Conservation (phyloP, 2,329 filamentous ascomycete genomes). For the Emmonsiellopsis sp. region DNA sequence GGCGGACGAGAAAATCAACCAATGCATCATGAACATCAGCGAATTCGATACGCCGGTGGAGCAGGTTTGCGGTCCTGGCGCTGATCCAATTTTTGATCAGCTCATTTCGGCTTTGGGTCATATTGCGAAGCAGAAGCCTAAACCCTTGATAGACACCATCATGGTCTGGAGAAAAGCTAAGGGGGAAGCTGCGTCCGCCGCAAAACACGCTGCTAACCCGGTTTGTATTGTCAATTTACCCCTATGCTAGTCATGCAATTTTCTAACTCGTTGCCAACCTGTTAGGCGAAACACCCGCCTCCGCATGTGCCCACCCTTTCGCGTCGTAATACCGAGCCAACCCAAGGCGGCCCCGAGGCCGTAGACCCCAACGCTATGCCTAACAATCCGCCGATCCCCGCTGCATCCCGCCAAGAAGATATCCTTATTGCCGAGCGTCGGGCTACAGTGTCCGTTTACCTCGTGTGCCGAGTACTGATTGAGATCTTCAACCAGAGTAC, state of each 20-base stretch:
- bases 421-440: conserved; percentile 75
- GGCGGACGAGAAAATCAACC: conserved; percentile 91
- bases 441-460: conserved; percentile 90
- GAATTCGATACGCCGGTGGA: conserved; percentile 80
- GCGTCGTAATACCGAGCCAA: conserved; percentile 66
- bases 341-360: conserved; percentile 37
- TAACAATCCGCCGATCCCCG: conserved; percentile 17
- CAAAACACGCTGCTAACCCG: conserved; percentile 35
- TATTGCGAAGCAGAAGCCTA: conserved; percentile 88
- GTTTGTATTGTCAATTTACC: conserved; percentile 14
- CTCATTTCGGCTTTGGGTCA: conserved; percentile 87
- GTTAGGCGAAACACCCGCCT: conserved; percentile 24
- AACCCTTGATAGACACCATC: conserved; percentile 88
- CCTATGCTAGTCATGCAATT: neutral
- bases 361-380: conserved; percentile 19
- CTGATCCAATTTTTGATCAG: conserved; percentile 85
- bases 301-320: conserved; percentile 41
- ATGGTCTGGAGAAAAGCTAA: conserved; percentile 98
- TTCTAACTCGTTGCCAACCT: conserved; percentile 1
- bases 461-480: conserved; percentile 84
- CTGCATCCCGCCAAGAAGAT: conserved; percentile 53
- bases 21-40: conserved; percentile 70
- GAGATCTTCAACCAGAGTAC: conserved; percentile 90
- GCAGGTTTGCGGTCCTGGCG: conserved; percentile 78
- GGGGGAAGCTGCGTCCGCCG: conserved; percentile 73